These are phyloP conservation scores for Hyphopichia buzzinii DNA, from an alignment of 1,139 yeast species.

Conservation along the genomic window DNA sequence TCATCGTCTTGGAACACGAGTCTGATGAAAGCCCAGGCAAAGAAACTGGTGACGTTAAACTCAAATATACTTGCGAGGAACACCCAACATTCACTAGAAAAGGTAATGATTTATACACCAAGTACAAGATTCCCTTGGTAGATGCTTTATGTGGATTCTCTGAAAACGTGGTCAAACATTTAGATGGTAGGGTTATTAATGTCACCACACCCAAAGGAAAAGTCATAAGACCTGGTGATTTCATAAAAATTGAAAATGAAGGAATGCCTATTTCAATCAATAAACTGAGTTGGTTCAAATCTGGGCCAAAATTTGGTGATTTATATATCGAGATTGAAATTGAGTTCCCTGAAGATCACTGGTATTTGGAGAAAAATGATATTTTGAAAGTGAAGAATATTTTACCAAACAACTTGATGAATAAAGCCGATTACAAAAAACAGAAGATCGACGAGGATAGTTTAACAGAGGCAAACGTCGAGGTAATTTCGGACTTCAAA, in stretches of 20 bases:
- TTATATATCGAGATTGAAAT: slow-evolving; percentile 68
- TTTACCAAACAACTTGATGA: slow-evolving; percentile 44
- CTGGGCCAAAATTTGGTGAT: slow-evolving; percentile 54
- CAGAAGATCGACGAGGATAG: slow-evolving; percentile 26
- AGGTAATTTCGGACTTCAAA: slow-evolving; percentile 40
- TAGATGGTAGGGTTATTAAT: slow-evolving; percentile 75
- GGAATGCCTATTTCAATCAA: slow-evolving; percentile 74
- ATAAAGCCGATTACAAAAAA: slow-evolving; percentile 18
- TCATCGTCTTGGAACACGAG: slow-evolving; percentile 60
- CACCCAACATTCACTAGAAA: slow-evolving; percentile 53
- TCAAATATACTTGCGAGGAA: slow-evolving; percentile 51
- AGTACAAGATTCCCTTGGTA: slow-evolving; percentile 60
- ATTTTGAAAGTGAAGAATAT: slow-evolving; percentile 50
- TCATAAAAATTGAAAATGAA: slow-evolving; percentile 64
- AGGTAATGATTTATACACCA: slow-evolving; percentile 63
- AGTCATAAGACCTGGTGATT: slow-evolving; percentile 78
- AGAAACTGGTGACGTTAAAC: slow-evolving; percentile 73
- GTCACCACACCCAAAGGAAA: slow-evolving; percentile 69
- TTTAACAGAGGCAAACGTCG: slow-evolving; percentile 38
- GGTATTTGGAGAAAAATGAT: slow-evolving; percentile 72
- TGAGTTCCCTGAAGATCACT: slow-evolving; percentile 80
- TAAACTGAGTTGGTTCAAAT: slow-evolving; percentile 33
- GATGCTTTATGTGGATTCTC: slow-evolving; percentile 86
- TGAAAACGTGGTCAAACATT: slow-evolving; percentile 62
- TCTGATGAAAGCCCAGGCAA: slow-evolving; percentile 80